These are phyloP conservation scores for Psilocybe cubensis DNA, from an alignment of 768 basidiomycete species.

Conservation along the genomic window DNA sequence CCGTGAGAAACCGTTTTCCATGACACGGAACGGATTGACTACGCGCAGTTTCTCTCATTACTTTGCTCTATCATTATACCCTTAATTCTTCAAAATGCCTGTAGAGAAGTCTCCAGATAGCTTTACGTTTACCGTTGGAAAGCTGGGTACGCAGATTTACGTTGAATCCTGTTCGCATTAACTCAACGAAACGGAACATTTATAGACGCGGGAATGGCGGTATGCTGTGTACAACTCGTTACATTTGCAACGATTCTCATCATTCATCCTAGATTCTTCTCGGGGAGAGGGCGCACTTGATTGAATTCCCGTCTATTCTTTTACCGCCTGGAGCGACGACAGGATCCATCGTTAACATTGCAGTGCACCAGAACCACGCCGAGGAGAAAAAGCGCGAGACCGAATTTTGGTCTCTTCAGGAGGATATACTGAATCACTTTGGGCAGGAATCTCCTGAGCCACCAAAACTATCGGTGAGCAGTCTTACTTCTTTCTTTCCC, in stretches of 20 bases:
- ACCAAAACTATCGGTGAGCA: constrained; percentile 73
- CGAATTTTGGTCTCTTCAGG: constrained; percentile 87
- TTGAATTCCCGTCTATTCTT: constrained; percentile 96
- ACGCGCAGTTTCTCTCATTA: neutral
- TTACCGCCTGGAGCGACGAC: constrained; percentile 91
- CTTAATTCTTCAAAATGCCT: constrained; percentile 21
- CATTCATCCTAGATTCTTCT: constrained; percentile 71
- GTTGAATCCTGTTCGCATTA: neutral
- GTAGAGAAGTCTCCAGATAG: constrained; percentile 53
- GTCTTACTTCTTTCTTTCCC: neutral
- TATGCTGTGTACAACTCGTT: constrained; percentile 34
- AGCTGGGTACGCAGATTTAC: constrained; percentile 69
- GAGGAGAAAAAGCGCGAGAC: constrained; percentile 84
- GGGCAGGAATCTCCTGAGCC: constrained; percentile 68
- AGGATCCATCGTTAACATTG: constrained; percentile 97
- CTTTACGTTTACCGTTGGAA: constrained; percentile 93
- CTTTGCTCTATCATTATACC: neutral
- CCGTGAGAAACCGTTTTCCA: neutral
- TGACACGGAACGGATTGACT: neutral
- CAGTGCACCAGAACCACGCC: constrained; percentile 83
- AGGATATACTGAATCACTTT: constrained; percentile 75
- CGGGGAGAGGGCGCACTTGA: constrained; percentile 92
- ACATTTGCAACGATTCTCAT: neutral
- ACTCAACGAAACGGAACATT: constrained; percentile 5
- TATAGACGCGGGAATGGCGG: constrained; percentile 93